Evolutionary conservation across 331 rosid genomes (phyloP).

Genomic region (Dryas integrifolia): DNA sequence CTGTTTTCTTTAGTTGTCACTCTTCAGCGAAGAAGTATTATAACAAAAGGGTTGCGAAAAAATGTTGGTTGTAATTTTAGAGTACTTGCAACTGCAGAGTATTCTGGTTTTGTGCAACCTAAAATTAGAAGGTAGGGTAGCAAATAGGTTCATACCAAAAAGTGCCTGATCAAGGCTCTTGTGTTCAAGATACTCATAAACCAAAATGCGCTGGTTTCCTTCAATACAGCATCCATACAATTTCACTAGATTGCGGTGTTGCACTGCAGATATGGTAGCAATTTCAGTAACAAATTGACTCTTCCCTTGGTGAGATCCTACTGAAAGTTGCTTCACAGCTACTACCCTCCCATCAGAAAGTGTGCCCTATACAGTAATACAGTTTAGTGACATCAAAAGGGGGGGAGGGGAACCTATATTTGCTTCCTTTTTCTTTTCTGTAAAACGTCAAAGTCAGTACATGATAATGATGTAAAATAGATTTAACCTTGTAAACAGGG

Average conservation of each 20-base stretch:
- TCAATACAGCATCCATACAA: constrained; percentile 31
- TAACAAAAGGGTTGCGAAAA: no score
- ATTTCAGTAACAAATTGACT: constrained; percentile 25
- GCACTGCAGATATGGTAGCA: constrained; percentile 23
- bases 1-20: no score
- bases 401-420: no score
- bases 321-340: constrained; percentile 29
- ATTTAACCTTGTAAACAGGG: constrained; percentile 23
- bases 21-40: no score
- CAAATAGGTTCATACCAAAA: constrained; percentile 15
- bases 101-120: no score
- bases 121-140: neutral
- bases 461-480: no score
- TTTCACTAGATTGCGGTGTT: constrained; percentile 31
- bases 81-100: neutral
- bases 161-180: constrained; percentile 31
- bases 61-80: neutral
- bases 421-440: no score
- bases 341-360: constrained; percentile 21
- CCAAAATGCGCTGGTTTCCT: constrained; percentile 24
- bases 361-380: constrained; percentile 14
- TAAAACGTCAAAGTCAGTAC: no score
- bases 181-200: constrained; percentile 35
- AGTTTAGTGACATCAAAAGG: neutral
- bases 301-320: constrained; percentile 21